Evolutionary conservation across 768 basidiomycete genomes (phyloP).

Genomic region (Naganishia kalamii): DNA sequence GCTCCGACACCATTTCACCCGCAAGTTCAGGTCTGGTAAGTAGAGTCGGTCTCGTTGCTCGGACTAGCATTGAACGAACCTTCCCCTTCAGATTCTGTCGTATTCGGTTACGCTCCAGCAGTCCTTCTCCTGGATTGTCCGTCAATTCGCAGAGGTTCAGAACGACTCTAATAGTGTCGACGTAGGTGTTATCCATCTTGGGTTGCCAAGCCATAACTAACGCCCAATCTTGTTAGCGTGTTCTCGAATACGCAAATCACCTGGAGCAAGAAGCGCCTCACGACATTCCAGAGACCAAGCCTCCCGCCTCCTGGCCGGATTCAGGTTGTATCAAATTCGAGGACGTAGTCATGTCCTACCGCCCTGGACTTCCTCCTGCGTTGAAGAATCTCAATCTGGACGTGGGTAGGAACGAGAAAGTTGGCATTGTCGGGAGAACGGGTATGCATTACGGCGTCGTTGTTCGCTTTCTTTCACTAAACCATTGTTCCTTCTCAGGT

Average conservation of each 20-base stretch:
- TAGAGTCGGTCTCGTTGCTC: background rate
- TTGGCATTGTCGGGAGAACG: conserved; percentile 75
- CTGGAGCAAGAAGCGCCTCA: conserved; percentile 78
- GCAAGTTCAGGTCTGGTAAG: conserved; percentile 62
- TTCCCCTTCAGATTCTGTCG: conserved; percentile 54
- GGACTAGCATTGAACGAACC: background rate
- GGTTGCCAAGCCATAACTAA: background rate
- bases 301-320: conserved; percentile 64
- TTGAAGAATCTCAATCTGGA: conserved; percentile 72
- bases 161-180: conserved; percentile 57
- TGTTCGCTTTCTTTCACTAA: conserved; percentile 35
- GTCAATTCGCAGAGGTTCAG: conserved; percentile 62
- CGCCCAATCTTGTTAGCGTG: conserved; percentile 61
- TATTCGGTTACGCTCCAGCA: conserved; percentile 70
- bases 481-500: conserved; percentile 53
- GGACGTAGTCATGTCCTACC: conserved; percentile 70
- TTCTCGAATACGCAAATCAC: conserved; percentile 70
- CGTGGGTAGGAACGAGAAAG: conserved; percentile 72
- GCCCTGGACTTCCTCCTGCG: conserved; percentile 80
- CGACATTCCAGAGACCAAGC: conserved; percentile 58
- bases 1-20: conserved; percentile 69
- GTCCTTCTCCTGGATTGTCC: conserved; percentile 43
- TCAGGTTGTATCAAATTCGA: conserved; percentile 68
- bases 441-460: background rate
- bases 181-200: background rate